Evolutionary conservation across 208 protist genomes (phyloP), one percentile per base, ranked within the genome.

Genomic region (Leishmania tropica): DNA sequence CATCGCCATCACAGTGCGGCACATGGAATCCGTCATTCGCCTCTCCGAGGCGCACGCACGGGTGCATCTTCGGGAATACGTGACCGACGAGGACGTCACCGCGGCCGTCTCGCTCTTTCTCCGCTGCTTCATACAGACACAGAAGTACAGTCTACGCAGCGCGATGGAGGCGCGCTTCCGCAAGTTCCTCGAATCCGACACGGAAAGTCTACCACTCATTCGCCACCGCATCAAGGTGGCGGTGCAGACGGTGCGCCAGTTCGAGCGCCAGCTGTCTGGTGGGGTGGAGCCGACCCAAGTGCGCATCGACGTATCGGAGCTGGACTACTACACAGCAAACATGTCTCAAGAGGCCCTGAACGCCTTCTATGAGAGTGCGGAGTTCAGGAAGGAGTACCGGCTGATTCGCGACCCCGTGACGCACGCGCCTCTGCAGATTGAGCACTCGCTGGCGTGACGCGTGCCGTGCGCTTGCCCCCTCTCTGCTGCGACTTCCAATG

Each of bases 21-120:
- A 99, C 87, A 94, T 99, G 78, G 99, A 99, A 94, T 99, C 98
- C 0, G 97, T 99, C 47, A 97, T 99, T 60, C 96, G 99, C 72
- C 95, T 99, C 67, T 92, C 99, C 24, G 99, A 99, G 93, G 98
- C 99, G 1, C 96, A 99, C 86, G 99, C 99, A 1, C 92, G 97
- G 60, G 95, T 99, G 89, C 98, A 99, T 84, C 92, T 99, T 48
- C 93, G 98, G 48, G 95, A 99, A 80, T 97, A 95, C 82, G 99
- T 99, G 3, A 92, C 80, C 7, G 93, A 99, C 58, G 95, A 99
- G 74, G 99, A 99, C 86, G 95, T 99, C 21, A 98, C 99, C 70
- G 92, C 99, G 7, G 99, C 99, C 45, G 99, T 99, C 73, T 92
- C 96, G 6, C 92, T 99, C 17, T 99, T 99, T 84, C 87, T 99